Conservation (phyloP, 768 basidiomycete species). For the Mycena epipterygia region DNA sequence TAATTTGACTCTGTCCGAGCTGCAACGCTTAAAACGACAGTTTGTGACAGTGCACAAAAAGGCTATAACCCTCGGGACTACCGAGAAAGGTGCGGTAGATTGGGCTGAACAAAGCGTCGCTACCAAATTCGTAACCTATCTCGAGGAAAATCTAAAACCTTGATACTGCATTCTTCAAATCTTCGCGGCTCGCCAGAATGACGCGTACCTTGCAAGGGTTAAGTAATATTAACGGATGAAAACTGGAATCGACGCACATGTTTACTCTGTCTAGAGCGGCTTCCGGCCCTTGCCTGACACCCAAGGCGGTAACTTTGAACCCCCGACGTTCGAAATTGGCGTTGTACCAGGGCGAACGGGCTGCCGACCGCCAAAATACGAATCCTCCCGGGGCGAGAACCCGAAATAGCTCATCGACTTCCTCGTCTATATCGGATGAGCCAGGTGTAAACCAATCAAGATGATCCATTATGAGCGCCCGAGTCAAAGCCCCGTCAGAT, state of each 20-base stretch:
- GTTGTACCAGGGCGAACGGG: constrained; percentile 76
- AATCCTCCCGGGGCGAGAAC: constrained; percentile 71
- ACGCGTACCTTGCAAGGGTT: constrained; percentile 48
- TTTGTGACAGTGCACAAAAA: constrained; percentile 93
- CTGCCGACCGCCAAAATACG: constrained; percentile 77
- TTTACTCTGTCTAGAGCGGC: constrained; percentile 76
- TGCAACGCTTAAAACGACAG: constrained; percentile 92
- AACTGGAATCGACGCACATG: constrained; percentile 59
- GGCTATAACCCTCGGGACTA: constrained; percentile 86
- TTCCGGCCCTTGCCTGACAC: constrained; percentile 62
- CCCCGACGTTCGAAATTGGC: constrained; percentile 65
- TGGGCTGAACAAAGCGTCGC: constrained; percentile 82
- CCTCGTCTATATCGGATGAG: constrained; percentile 61
- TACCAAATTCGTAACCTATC: constrained; percentile 76
- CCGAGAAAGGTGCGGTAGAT: constrained; percentile 81
- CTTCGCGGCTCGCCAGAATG: constrained; percentile 51
- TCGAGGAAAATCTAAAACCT: constrained; percentile 76
- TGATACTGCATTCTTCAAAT: constrained; percentile 45
- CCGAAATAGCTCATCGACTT: constrained; percentile 67
- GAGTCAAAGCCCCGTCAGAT: constrained; percentile 61
- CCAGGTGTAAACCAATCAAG: constrained; percentile 71
- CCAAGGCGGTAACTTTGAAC: constrained; percentile 66
- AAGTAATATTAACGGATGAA: not conserved
- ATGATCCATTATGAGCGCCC: constrained; percentile 80
- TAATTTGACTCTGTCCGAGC: constrained; percentile 84